A percentile compares a stretch with the other conserved stretches of the same genome.
phyloP scores from a whole-genome alignment of 108 stramenopile genomes.

The Nitzschia inconspicua region DNA sequence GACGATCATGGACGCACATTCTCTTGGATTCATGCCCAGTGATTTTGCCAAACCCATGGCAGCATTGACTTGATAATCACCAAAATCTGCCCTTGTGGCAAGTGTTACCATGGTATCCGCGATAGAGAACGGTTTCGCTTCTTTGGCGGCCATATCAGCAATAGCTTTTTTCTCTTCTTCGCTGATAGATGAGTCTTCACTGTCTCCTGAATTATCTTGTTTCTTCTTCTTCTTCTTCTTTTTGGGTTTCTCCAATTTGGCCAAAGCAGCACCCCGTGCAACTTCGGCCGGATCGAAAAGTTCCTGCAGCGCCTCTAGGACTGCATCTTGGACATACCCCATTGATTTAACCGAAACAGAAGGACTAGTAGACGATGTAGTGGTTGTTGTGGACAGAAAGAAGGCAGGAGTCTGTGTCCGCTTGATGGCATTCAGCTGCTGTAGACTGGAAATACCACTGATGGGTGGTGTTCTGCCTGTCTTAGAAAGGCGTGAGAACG shows the following conservation, averaged over 20 bases:
- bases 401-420: background rate
- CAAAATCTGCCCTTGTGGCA: constrained; percentile 81
- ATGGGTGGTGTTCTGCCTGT: background rate
- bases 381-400: constrained; percentile 9
- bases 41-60: constrained; percentile 56
- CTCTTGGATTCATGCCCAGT: constrained; percentile 54
- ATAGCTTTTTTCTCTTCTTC: constrained; percentile 64
- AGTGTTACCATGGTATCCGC: constrained; percentile 76
- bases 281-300: constrained; percentile 75
- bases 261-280: constrained; percentile 57
- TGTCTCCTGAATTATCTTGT: background rate
- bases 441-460: background rate
- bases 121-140: constrained; percentile 56
- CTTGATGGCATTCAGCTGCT: too few species aligned
- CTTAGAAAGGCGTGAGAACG: background rate
- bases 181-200: constrained; percentile 29
- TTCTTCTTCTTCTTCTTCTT: constrained; percentile 74
- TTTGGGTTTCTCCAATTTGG: constrained; percentile 57
- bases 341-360: constrained; percentile 26
- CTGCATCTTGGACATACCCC: constrained; percentile 54
- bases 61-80: constrained; percentile 97
- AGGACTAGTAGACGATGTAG: constrained; percentile 7
- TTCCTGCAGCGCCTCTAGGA: constrained; percentile 66
- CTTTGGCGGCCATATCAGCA: constrained; percentile 46
- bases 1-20: constrained; percentile 72